Conservation (phyloP, 768 basidiomycete genomes). For the Suillus subluteus region DNA sequence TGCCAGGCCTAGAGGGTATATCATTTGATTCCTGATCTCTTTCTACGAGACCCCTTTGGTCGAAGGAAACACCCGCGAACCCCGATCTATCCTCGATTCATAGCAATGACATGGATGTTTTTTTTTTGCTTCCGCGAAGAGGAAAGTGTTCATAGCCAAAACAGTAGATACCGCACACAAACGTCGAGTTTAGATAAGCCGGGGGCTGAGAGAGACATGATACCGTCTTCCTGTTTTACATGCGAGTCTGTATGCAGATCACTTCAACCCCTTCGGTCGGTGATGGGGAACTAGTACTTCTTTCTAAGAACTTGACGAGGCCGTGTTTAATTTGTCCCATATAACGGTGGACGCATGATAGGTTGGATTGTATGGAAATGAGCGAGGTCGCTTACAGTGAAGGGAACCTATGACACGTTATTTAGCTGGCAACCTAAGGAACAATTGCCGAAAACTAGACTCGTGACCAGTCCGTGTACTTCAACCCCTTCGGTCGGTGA, state of each 20-base stretch:
- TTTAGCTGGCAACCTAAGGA: too few species aligned
- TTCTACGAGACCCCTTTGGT: neutral
- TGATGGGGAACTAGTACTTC: constrained; percentile 29
- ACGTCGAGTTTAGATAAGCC: constrained; percentile 19
- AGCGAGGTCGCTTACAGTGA: constrained; percentile 35
- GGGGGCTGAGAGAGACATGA: constrained; percentile 20
- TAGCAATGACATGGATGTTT: constrained; percentile 1
- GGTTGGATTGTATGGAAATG: constrained; percentile 31
- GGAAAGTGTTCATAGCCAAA: constrained; percentile 78
- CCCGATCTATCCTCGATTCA: neutral
- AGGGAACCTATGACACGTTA: too few species aligned
- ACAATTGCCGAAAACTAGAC: too few species aligned
- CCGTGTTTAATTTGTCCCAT: constrained; percentile 36
- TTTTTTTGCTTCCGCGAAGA: constrained; percentile 8
- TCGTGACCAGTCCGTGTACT: too few species aligned
- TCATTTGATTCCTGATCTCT: constrained; percentile 7
- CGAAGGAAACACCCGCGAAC: constrained; percentile 2
- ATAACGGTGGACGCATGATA: constrained; percentile 16
- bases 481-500: constrained; percentile 34
- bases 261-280: constrained; percentile 30
- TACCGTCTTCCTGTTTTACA: constrained; percentile 19
- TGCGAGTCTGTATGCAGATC: constrained; percentile 18
- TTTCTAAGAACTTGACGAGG: constrained; percentile 19
- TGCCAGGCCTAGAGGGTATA: neutral
- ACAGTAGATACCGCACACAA: constrained; percentile 43